Evolutionary conservation across 1,284 basidiomycete species (phyloP).

Genomic region (Phaffia rhodozyma): DNA sequence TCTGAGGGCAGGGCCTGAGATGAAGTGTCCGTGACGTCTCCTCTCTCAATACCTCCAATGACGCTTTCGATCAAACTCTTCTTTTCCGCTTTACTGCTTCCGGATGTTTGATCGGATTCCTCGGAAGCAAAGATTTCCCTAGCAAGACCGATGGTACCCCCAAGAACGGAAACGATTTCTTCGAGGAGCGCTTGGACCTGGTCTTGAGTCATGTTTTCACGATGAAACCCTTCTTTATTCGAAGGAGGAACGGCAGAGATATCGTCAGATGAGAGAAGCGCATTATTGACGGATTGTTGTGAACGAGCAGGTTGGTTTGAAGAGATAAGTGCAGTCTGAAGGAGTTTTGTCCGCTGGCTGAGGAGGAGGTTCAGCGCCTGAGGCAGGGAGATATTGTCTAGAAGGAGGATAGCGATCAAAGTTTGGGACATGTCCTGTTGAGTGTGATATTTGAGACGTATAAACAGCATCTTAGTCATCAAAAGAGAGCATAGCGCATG

Average conservation of each 20-base stretch:
- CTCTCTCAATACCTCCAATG: slow-evolving; percentile 30
- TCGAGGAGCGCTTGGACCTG: slow-evolving; percentile 22
- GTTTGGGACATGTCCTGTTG: slow-evolving; percentile 57
- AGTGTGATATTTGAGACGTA: slow-evolving; percentile 2
- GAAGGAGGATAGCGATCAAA: slow-evolving; percentile 63
- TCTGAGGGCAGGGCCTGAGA: slow-evolving; percentile 9
- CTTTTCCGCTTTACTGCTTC: slow-evolving; percentile 8
- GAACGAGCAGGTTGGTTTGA: background rate
- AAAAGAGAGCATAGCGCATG: background rate
- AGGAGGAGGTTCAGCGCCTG: slow-evolving; percentile 61
- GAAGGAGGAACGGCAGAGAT: background rate
- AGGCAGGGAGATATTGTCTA: slow-evolving; percentile 63
- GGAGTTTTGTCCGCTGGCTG: slow-evolving; percentile 53
- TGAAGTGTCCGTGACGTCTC: slow-evolving; percentile 20
- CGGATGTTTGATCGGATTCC: slow-evolving; percentile 6
- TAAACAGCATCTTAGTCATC: slow-evolving; percentile 11
- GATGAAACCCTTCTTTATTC: background rate
- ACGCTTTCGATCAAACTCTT: slow-evolving; percentile 30
- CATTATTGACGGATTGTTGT: background rate
- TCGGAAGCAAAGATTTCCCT: slow-evolving; percentile 25
- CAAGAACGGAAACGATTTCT: slow-evolving; percentile 25
- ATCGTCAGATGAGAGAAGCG: background rate
- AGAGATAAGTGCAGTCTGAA: slow-evolving; percentile 37
- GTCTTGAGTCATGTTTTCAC: background rate
- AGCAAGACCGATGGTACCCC: slow-evolving; percentile 26